A percentile compares a stretch with the other conserved stretches of the same genome.
Evolutionary conservation across 805 yeast species (phyloP).

Genomic region (Kluyveromyces wickerhamii): DNA sequence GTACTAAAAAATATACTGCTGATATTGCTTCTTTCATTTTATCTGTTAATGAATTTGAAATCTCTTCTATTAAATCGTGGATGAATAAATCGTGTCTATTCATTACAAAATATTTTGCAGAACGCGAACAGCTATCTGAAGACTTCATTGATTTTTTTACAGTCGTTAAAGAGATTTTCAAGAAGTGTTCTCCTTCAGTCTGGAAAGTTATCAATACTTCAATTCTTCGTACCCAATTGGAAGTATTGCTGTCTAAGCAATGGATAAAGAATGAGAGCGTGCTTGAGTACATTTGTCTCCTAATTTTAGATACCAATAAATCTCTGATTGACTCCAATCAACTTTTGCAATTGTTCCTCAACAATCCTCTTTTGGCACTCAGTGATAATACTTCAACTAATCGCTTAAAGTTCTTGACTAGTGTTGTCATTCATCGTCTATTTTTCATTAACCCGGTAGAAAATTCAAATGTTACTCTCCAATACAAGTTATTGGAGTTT

Average conservation of each 20-base stretch:
- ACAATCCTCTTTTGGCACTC: constrained; percentile 39
- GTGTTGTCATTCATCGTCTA: constrained; percentile 42
- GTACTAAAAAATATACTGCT: constrained; percentile 26
- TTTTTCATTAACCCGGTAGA: constrained; percentile 38
- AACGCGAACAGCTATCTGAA: constrained; percentile 26
- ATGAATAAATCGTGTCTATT: constrained; percentile 48
- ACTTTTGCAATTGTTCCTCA: constrained; percentile 55
- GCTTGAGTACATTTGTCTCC: constrained; percentile 39
- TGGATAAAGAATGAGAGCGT: constrained; percentile 40
- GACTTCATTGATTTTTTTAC: constrained; percentile 30
- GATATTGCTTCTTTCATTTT: constrained; percentile 23
- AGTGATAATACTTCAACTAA: constrained; percentile 18
- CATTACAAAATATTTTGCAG: constrained; percentile 58
- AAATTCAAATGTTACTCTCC: constrained; percentile 40
- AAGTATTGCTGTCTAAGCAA: constrained; percentile 42
- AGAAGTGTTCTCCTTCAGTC: constrained; percentile 17
- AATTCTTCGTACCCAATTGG: constrained; percentile 55
- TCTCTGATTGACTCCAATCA: constrained; percentile 38
- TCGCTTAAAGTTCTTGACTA: constrained; percentile 34
- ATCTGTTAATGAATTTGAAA: constrained; percentile 11
- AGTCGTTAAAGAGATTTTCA: constrained; percentile 29
- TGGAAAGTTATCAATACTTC: constrained; percentile 38
- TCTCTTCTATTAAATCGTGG: constrained; percentile 36
- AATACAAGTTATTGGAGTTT: constrained; percentile 41
- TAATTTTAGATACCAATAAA: constrained; percentile 33